Evolutionary conservation across 331 rosid genomes (phyloP), one percentile per base, ranked within the genome.

Genomic region (Telfairia occidentalis): DNA sequence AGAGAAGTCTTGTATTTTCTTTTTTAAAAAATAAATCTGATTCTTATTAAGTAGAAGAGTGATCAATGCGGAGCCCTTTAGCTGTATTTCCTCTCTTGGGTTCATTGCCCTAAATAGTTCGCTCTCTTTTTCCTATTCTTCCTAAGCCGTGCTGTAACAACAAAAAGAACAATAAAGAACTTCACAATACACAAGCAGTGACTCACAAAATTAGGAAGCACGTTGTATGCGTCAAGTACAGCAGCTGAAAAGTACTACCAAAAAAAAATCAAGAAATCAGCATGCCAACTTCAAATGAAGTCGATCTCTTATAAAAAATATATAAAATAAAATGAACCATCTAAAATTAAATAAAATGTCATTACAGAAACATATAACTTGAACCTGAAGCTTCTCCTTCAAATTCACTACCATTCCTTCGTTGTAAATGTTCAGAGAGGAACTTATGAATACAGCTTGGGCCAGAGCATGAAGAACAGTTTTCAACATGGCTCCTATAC

Each of bases 401-500:
- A 84, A 64, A 82, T 77, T 85, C 42, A 82, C 96, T 49, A 77
- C 71, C 10, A 76, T 84, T 84, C 84, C 87, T 84, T 82, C 88
- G 58, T 63, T 77, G 73, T 40, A 76, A 70, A 74, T 73, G 80
- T 80, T 75, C 75, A 82, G 80, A 54, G 74, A 71, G 55, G 90
- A 92, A 81, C 84, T 85, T 85, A 90, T 79, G 34, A 87, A 78
- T 83, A 90, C 87, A 48, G 98, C 96, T 74, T 90, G 98, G 60
- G 96, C 93, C 80, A 92, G 80, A n/a, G 96, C 90, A 72, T 96
- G 96, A 78, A 92, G 87, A 79, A 92, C 89, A 80, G 97, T 92
- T 87, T 85, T 84, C 79, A 89, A 83, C 98, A 92, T 90, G 77
- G 97, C 98, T 76, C 98, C 98, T 78, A 87, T 90, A 70, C 98